Evolutionary conservation across 2,329 filamentous ascomycete genomes (phyloP), one percentile per base, ranked within the genome.

Genomic region (Xylariomycetidae sp.): DNA sequence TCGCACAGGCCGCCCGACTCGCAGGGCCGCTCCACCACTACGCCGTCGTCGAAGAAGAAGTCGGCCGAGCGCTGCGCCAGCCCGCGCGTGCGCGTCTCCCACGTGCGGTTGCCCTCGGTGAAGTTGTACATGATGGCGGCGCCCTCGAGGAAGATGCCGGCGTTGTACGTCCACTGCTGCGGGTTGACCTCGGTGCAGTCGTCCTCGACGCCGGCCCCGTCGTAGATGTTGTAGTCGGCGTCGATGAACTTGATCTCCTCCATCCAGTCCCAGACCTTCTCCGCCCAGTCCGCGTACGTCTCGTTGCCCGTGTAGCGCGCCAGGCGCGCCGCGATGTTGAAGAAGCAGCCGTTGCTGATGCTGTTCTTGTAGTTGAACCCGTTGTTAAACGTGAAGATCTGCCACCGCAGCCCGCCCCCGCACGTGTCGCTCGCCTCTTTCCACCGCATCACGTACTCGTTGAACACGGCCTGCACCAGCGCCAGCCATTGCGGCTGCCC

Each of bases 341-440:
- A 82, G 58, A 82, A 81, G 57, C 76, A 79, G 6, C 78, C 78
- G 60, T 82, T 82, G 29, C 76, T 75, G 44, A 82, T 79, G 15
- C 72, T 69, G 59, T 82, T 82, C 52, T 82, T 81, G 63, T 81
- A 81, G 57, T 74, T 66, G 60, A 65, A 80, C 31, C 85, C 85
- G 36, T 69, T 74, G 61, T 88, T 88, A 62, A 80, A 85, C 10
- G 75, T 69, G 62, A 82, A 89, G 40, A 93, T 83, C 62, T 94
- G 87, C 88, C 88, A 94, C 43, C 82, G 76, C 44, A 94, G 60
- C 8, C 87, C 87, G 31, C 87, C 87, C 29, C 63, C 67, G 57
- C 87, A 94, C 3, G 60, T 63, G 46, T 92, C 79, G n/a, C n/a
- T n/a, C n/a, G n/a, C n/a, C n/a, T n/a, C n/a, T n/a, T n/a, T n/a